phyloP scores from a whole-genome alignment of 179 eudicot genomes.

The Camellia oleifera region DNA sequence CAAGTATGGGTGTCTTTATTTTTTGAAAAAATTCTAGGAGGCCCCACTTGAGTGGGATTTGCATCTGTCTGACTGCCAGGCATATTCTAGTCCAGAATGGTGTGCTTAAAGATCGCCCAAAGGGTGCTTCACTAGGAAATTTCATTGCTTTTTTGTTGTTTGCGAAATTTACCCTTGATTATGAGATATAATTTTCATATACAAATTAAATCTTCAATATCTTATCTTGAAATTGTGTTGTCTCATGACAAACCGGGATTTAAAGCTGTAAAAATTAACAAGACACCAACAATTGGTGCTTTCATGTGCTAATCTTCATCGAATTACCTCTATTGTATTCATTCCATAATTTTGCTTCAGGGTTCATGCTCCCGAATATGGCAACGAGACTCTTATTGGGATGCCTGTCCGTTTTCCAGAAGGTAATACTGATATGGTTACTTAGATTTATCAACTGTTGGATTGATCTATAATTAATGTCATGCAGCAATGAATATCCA shows the following conservation, averaged over 20 bases:
- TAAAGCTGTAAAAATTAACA: neutral
- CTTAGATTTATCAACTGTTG: neutral
- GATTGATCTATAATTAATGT: conserved; percentile 18
- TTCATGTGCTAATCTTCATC: conserved; percentile 3
- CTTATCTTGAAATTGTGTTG: neutral
- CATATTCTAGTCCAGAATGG: no score
- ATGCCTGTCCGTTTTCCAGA: conserved; percentile 93
- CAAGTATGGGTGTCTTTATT: no score
- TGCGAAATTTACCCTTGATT: neutral
- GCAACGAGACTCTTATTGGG: conserved; percentile 99
- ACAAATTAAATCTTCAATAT: neutral
- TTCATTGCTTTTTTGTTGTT: neutral
- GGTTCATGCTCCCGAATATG: conserved; percentile 99
- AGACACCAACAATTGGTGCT: neutral
- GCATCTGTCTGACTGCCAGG: no score
- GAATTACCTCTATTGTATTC: neutral
- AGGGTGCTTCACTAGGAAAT: neutral
- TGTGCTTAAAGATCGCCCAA: no score
- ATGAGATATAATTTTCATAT: neutral
- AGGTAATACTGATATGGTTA: conserved; percentile 44
- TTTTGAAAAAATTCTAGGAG: no score
- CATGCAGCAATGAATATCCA: conserved; percentile 84
- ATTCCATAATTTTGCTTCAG: conserved; percentile 36
- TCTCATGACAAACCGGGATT: neutral
- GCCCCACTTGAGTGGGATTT: no score